Base-by-base conservation (phyloP, 495 filamentous ascomycete genomes). In the Talaromyces thailandensis region DNA sequence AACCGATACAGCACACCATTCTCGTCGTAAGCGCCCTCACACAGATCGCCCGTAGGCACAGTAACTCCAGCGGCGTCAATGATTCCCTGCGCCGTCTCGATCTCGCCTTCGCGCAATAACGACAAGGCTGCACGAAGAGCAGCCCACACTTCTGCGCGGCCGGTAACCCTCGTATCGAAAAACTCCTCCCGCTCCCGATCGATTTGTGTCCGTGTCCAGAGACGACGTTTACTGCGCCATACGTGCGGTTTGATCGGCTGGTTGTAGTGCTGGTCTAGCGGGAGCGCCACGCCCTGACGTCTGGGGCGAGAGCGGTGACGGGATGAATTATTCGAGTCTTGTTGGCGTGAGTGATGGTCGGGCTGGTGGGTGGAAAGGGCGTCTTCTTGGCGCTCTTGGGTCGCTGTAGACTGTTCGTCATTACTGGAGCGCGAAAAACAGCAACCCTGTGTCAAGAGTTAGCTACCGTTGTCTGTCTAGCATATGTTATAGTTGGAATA, bases 111-210 rank as follows among this genome's bases (percentile, higher is more conserved):
- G 72, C 84, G 86, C 65, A 95, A 66, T 18, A 89, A 72, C 60
- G 89, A 82, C 14, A 89, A 75, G 0, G 86, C 89, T 0, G 83
- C 74, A 28, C 80, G 80, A 11, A 96, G 64, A 1, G 90, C 88
- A 43, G 81, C 82, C 93, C 93, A 98, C 45, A 93, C 78, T 66
- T 96, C 90, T 14, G 80, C 64, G 6, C 84, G 80, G 9, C 92
- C 91, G 5, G 87, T 87, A 3, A 94, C 89, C 32, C 90, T 76
- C 3, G 93, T 98, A 60, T 92, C 88, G 65, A 91, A 94, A 75
- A 92, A 94, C 62, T 90, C 90, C 25, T 72, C 70, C 29, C 83
- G 76, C 61, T 82, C 81, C 31, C 69, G 76, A 53, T 78, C 71
- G 2, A 85, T 71, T 51, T 81, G 70, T 5, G 65, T 63, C 24